phyloP scores from a whole-genome alignment of 805 yeast genomes.

The Sugiyamaella marilandica region DNA sequence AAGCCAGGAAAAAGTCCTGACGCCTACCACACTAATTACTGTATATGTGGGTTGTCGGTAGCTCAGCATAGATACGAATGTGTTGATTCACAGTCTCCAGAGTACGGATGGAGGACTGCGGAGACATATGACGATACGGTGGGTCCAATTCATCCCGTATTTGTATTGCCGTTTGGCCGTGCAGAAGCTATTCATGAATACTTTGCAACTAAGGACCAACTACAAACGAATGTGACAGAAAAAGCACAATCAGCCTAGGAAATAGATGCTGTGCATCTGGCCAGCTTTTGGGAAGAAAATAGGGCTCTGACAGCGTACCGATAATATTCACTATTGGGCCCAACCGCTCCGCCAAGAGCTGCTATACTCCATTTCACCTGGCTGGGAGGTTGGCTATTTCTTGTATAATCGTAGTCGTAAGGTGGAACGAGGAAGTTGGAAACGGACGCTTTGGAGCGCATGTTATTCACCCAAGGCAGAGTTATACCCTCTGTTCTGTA shows the following conservation, averaged over 20 bases:
- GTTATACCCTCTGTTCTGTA: too few relatives aligned
- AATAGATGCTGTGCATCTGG: constrained; percentile 97
- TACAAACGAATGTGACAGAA: constrained; percentile 49
- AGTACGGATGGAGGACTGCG: constrained; percentile 27
- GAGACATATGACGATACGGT: constrained; percentile 8
- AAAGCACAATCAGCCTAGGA: constrained; percentile 75
- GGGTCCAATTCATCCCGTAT: constrained; percentile 48
- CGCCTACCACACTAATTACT: constrained; percentile 87
- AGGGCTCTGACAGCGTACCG: constrained; percentile 91
- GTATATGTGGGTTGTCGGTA: constrained; percentile 66
- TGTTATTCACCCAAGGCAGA: not conserved
- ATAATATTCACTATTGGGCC: constrained; percentile 70
- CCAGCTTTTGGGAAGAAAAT: constrained; percentile 95
- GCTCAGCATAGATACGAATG: constrained; percentile 44
- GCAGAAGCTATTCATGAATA: constrained; percentile 33
- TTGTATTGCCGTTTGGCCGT: constrained; percentile 49
- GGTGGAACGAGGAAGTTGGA: too few relatives aligned
- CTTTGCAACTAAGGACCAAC: not conserved
- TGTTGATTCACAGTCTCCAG: constrained; percentile 6
- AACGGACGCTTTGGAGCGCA: not conserved
- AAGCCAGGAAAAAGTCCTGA: constrained; percentile 82
- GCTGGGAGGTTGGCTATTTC: constrained; percentile 64
- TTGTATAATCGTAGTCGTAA: constrained; percentile 59
- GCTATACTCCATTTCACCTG: constrained; percentile 91
- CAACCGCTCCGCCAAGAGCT: constrained; percentile 89